Evolutionary conservation across 306 rosid genomes (phyloP), one percentile per base, ranked within the genome.

Genomic region (Leucaena leucocephala): DNA sequence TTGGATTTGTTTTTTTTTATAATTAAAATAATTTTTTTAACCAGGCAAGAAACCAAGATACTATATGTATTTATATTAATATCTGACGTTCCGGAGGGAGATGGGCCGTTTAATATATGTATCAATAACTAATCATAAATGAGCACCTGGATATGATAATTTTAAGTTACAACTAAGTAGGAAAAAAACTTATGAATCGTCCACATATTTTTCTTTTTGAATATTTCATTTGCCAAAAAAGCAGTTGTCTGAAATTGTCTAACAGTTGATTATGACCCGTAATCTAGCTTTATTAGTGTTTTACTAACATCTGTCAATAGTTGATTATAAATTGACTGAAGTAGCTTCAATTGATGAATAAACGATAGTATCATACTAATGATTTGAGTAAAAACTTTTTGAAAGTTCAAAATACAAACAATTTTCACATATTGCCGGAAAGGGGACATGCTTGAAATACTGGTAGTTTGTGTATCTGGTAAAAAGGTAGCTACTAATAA

Each of bases 321-420:
- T 36, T 36, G 66, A 9, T 33, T 63, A 38, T 19, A 66, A 49
- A 35, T 34, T 49, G 42, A 49, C 80, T 27, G 27, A 27, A 27
- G 27, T 27, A 27, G 27, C 27, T 27, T 27, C 27, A 27, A 27
- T 27, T 27, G 27, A 27, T 27, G 27, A 27, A 27, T 27, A 27
- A 27, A 27, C 27, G 27, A 27, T 27, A 27, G 1, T 27, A 27
- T 27, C 27, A 27, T 27, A 0, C 27, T 27, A 27, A 0, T 27
- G 27, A 27, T 27, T 27, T 27, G 27, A 27, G 27, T 27, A 27
- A 27, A 27, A 27, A 27, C 27, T 27, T 72, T 78, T 19, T 7
- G 44, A 50, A 64, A 43, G 40, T 59, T 79, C 50, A 69, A 36
- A 13, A 19, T 43, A 40, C 82, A 78, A 68, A 78, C 61, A 52